These are phyloP conservation scores for Acer yangbiense DNA, from an alignment of 345 rosid genomes.

Conservation along the genomic window DNA sequence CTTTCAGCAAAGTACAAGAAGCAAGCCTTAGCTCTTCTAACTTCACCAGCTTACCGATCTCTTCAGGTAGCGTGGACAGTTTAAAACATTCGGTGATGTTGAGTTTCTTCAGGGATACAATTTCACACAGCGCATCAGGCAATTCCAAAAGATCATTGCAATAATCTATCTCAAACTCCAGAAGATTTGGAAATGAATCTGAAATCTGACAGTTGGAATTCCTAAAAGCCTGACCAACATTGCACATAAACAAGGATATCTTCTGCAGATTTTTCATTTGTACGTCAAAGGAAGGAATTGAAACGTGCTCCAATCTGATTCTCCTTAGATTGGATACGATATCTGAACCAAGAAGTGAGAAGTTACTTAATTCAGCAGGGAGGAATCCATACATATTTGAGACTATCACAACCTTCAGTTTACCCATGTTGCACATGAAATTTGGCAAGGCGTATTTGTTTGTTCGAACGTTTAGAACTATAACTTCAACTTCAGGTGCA, in stretches of 20 bases:
- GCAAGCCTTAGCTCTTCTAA: conserved; percentile 44
- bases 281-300: conserved; percentile 25
- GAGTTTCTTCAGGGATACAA: conserved; percentile 42
- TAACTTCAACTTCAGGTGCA: conserved; percentile 44
- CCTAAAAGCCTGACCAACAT: conserved; percentile 29
- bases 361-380: conserved; percentile 40
- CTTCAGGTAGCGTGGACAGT: conserved; percentile 40
- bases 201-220: conserved; percentile 15
- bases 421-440: conserved; percentile 47
- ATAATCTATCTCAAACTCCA: conserved; percentile 53
- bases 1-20: conserved; percentile 45
- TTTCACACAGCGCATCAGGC: conserved; percentile 33
- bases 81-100: conserved; percentile 62
- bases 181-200: conserved; percentile 37
- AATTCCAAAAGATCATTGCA: conserved; percentile 45
- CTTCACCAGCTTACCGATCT: conserved; percentile 40
- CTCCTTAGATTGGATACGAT: conserved; percentile 45
- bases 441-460: conserved; percentile 43
- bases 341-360: conserved; percentile 25
- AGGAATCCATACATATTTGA: conserved; percentile 32
- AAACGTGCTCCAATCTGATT: conserved; percentile 51
- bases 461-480: conserved; percentile 45
- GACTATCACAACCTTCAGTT: conserved; percentile 50
- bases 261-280: conserved; percentile 38
- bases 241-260: conserved; percentile 49